Evolutionary conservation across 2,329 filamentous ascomycete species (phyloP), one percentile per base, ranked within the genome.

Genomic region (Mariannaea sp.): DNA sequence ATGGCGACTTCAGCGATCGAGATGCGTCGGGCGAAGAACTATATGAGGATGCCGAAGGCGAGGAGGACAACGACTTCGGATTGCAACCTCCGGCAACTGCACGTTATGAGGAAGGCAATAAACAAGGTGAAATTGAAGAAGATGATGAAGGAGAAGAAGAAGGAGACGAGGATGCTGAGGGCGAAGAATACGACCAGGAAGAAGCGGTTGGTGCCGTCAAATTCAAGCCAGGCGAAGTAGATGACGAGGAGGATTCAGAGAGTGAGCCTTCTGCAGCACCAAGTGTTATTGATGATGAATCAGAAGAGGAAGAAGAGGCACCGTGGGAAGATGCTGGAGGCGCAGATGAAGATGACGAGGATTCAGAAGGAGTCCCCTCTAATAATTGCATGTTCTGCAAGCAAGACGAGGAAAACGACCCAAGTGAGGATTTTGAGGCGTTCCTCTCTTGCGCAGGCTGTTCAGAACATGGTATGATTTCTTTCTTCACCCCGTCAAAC

Each of bases 391-490:
- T 91, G 60, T 95, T 93, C 66, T 97, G 92, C 74, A 85, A 86
- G 51, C 81, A 90, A 69, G 86, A 89, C 60, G 90, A 95, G 73
- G 89, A 94, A 49, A 80, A 93, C 58, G 90, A 93, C 64, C 89
- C 90, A 1, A 86, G 83, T 59, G 88, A 90, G 60, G 89, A 92
- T 59, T 94, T 87, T 65, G 91, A 94, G 71, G 79, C 87, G 53
- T 91, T 88, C 70, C 77, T 97, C 55, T 77, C 86, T 46, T 97
- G 93, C 72, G 79, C 78, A 55, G 80, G 84, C 59, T 97, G 93
- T 73, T 86, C 86, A 60, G 89, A 93, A 68, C 89, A 91, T 73
- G 86, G 92, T 96, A 78, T 73, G 89, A 83, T 41, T 48, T 41
- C 33, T 22, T 57, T 49, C 46, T 16, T 5, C 13, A 12, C 22